Base-by-base conservation (phyloP, 2,329 filamentous ascomycete species). In the Clonostachys solani region DNA sequence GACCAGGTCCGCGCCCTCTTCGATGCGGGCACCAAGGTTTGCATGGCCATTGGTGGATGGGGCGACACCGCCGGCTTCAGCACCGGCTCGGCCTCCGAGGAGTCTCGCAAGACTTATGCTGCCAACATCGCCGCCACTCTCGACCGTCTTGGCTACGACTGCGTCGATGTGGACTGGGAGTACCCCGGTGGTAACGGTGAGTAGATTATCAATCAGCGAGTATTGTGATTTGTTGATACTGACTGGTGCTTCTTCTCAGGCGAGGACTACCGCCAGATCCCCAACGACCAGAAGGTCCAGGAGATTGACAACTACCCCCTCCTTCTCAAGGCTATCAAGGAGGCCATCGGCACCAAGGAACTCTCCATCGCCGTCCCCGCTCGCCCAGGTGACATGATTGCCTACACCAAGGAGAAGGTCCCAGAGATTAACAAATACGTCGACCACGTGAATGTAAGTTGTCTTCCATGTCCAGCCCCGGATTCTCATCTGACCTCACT, bases 91-190 rank as follows among this genome's bases (percentile, higher is more conserved):
- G 73, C 71, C 38, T 73, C 71, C 2, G 67, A 77, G 2, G 58
- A 63, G 9, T 69, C 63, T 7, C 76, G 80, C 1, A 58, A 69
- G 40, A 63, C 53, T 13, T 87, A 79, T 47, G 84, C 83, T 15
- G 68, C 69, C 43, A 84, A 84, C 52, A 66, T 86, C 3, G 75
- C 72, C 2, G 60, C 65, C 2, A 77, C 82, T 60, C 59, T 86
- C 4, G 63, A 74, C 2, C 65, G 63, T 4, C 74, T 76, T 13
- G 79, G 77, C 1, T 81, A 80, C 38, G 83, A 87, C 56, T 84
- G 83, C 54, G 68, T 80, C 62, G 84, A 89, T 51, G 73, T 89
- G 40, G 85, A 89, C 57, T 87, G 85, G 84, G 84, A 80, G 50
- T 81, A 73, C 44, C 65, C 68, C 1, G 77, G 75, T 15, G 84